A percentile compares a stretch with the other conserved stretches of the same genome.
Evolutionary conservation across 306 rosid species (phyloP).

Genomic region (Ormosia emarginata): DNA sequence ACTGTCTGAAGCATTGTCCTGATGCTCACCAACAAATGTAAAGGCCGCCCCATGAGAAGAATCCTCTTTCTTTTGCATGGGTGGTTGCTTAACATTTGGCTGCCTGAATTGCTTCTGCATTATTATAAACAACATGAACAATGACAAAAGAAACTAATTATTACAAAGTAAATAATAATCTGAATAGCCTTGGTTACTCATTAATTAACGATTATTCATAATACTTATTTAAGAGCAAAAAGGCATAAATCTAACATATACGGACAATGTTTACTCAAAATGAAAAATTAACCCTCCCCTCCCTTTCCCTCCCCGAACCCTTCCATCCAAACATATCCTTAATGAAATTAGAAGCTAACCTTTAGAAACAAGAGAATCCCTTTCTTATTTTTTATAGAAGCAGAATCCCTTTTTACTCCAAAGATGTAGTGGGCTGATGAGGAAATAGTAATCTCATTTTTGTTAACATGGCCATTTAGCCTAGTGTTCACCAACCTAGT

Average conservation of each 20-base stretch:
- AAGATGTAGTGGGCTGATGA: not conserved
- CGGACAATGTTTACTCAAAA: not conserved
- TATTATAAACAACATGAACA: conserved; percentile 22
- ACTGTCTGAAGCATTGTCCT: conserved; percentile 13
- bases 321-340: not conserved
- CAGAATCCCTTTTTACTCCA: not conserved
- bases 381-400: not conserved
- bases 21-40: not conserved
- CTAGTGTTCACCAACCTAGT: not conserved
- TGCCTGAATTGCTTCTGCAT: conserved; percentile 77
- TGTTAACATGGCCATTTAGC: not conserved
- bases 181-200: not conserved
- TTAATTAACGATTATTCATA: not conserved
- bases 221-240: not conserved
- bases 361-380: not conserved
- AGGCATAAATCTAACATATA: not conserved
- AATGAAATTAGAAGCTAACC: not conserved
- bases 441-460: not conserved
- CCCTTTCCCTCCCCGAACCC: not conserved
- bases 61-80: conserved; percentile 33
- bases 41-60: conserved; percentile 20
- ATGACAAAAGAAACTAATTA: not conserved
- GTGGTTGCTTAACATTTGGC: conserved; percentile 35
- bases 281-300: not conserved
- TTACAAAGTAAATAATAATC: not conserved